These are phyloP conservation scores for Sclerotinia spermophila DNA, from an alignment of 2,329 filamentous ascomycete genomes.

Conservation along the genomic window DNA sequence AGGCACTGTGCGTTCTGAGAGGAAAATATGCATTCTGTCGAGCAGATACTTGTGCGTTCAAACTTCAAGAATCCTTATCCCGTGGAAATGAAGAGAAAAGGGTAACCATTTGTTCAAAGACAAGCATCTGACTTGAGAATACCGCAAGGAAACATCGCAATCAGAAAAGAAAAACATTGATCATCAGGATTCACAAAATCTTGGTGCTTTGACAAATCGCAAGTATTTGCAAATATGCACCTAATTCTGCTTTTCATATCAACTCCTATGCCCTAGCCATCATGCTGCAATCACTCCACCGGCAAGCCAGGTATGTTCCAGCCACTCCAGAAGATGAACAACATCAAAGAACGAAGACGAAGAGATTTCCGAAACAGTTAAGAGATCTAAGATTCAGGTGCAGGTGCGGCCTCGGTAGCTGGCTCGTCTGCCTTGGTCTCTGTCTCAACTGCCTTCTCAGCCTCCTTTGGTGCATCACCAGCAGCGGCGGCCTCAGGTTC, in stretches of 20 bases:
- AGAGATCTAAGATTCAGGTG: constrained; percentile 52
- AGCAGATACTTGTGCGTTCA: constrained; percentile 35
- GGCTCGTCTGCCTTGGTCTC: constrained; percentile 43
- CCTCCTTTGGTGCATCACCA: constrained; percentile 60
- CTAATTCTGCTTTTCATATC: constrained; percentile 39
- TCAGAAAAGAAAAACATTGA: constrained; percentile 38
- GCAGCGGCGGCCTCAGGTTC: constrained; percentile 65
- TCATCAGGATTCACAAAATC: constrained; percentile 39
- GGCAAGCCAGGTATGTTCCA: constrained; percentile 35
- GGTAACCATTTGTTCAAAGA: constrained; percentile 22
- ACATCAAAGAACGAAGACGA: constrained; percentile 41
- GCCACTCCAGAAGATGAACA: constrained; percentile 36
- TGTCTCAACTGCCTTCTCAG: constrained; percentile 48
- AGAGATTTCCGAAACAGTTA: constrained; percentile 36
- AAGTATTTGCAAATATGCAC: constrained; percentile 33
- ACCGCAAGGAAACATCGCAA: constrained; percentile 31
- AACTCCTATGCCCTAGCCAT: constrained; percentile 38
- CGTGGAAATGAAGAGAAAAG: constrained; percentile 28
- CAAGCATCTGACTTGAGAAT: constrained; percentile 16
- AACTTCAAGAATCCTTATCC: constrained; percentile 29
- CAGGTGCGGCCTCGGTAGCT: constrained; percentile 38
- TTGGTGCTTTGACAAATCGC: constrained; percentile 36
- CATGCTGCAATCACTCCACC: constrained; percentile 36
- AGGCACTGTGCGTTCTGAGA: constrained; percentile 29
- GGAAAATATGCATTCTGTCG: constrained; percentile 33